phyloP scores from a whole-genome alignment of 768 basidiomycete species.

The Leccinum disarticulatum region DNA sequence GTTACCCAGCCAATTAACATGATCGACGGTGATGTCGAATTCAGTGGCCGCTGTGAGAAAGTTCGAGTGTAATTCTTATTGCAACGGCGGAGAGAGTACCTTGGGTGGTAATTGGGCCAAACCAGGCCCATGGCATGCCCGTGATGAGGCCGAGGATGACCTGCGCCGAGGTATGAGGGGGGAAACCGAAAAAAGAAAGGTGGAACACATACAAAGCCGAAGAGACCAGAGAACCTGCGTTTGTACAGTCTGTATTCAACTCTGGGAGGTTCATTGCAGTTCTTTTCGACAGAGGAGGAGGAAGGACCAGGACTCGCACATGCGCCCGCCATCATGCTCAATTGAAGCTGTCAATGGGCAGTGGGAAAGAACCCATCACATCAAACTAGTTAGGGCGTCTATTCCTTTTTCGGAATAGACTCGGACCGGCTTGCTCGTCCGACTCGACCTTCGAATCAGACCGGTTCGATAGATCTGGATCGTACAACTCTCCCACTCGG shows the following conservation, averaged over 20 bases:
- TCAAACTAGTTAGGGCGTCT: neutral
- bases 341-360: neutral
- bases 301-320: neutral
- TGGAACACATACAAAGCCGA: slow-evolving; percentile 48
- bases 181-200: neutral
- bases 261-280: neutral
- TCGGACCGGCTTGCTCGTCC: slow-evolving; percentile 13
- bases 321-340: neutral
- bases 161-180: slow-evolving; percentile 32
- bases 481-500: slow-evolving; percentile 73
- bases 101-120: slow-evolving; percentile 76
- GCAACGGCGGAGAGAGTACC: slow-evolving; percentile 38
- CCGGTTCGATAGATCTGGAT: slow-evolving; percentile 42
- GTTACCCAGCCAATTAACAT: slow-evolving; percentile 84
- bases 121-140: slow-evolving; percentile 78
- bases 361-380: neutral
- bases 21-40: slow-evolving; percentile 65
- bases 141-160: slow-evolving; percentile 59
- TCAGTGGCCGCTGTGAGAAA: slow-evolving; percentile 51
- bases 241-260: slow-evolving; percentile 63
- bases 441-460: slow-evolving; percentile 23
- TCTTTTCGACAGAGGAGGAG: neutral
- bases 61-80: neutral
- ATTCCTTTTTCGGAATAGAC: slow-evolving; percentile 25
- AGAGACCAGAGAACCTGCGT: slow-evolving; percentile 61